Conservation (phyloP, 164 flowering plant species). For the Umbellularia californica region DNA sequence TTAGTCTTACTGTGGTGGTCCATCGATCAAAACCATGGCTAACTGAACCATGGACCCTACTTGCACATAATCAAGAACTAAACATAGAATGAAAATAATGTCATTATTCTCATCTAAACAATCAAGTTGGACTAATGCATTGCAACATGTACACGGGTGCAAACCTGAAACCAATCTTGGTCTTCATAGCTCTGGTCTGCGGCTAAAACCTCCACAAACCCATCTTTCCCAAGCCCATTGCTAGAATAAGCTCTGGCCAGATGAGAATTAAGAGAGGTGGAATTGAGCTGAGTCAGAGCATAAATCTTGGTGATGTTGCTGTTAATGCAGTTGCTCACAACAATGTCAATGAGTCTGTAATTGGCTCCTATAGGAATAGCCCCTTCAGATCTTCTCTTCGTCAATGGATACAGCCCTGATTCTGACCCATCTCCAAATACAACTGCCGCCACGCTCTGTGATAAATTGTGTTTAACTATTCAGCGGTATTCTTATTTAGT, state of each 20-base stretch:
- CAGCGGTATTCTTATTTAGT: not conserved
- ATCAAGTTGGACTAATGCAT: not conserved
- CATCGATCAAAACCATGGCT: no score
- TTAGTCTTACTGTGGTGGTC: no score
- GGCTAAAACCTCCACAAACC: conserved; percentile 72
- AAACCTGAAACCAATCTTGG: conserved; percentile 71
- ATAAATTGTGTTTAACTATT: not conserved
- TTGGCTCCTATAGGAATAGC: conserved; percentile 80
- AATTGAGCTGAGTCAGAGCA: conserved; percentile 83
- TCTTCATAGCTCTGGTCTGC: conserved; percentile 76
- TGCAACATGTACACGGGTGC: not conserved
- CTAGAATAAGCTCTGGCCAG: conserved; percentile 67
- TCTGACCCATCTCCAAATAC: conserved; percentile 69
- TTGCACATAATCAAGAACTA: not conserved
- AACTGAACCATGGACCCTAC: no score
- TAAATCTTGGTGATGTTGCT: conserved; percentile 71
- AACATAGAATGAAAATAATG: not conserved
- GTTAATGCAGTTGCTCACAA: conserved; percentile 87
- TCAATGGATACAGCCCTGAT: conserved; percentile 62
- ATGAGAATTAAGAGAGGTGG: conserved; percentile 85
- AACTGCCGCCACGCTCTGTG: conserved; percentile 72
- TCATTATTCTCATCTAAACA: not conserved
- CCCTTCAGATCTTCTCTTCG: conserved; percentile 65
- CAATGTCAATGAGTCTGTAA: conserved; percentile 75
- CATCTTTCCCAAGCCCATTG: conserved; percentile 48